Conservation (phyloP, 2,329 filamentous ascomycete species). For the Clonostachys sp. region DNA sequence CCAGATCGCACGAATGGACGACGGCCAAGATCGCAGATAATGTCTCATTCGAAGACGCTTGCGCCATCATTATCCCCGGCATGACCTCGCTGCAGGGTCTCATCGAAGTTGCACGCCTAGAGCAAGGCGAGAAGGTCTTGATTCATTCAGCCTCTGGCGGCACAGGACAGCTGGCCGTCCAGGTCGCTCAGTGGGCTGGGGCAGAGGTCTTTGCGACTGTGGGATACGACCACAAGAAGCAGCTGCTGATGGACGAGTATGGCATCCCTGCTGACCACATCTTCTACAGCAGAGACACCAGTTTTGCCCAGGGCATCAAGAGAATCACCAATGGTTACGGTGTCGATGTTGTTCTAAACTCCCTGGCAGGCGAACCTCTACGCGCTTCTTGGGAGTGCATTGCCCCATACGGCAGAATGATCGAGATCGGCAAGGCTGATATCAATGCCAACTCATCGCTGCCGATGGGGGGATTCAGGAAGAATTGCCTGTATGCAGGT, state of each 20-base stretch:
- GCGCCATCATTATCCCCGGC: slow-evolving; percentile 1
- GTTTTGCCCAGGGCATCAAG: slow-evolving; percentile 19
- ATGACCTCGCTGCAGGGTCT: slow-evolving; percentile 1
- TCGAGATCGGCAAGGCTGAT: slow-evolving; percentile 28
- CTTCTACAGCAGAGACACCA: slow-evolving; percentile 16
- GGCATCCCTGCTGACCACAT: slow-evolving; percentile 21
- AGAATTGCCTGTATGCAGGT: slow-evolving; percentile 8
- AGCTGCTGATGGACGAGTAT: slow-evolving; percentile 15
- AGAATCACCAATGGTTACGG: slow-evolving; percentile 16
- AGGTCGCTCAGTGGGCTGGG: slow-evolving; percentile 14
- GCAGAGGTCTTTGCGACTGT: slow-evolving; percentile 13
- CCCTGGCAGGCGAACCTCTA: slow-evolving; percentile 18
- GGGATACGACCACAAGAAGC: slow-evolving; percentile 17
- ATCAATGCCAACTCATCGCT: slow-evolving; percentile 8
- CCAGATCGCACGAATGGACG: background rate
- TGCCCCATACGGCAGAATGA: slow-evolving; percentile 21
- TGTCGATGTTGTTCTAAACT: slow-evolving; percentile 27
- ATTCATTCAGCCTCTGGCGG: slow-evolving; percentile 25
- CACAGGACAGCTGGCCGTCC: slow-evolving; percentile 24
- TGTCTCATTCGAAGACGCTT: slow-evolving; percentile 15
- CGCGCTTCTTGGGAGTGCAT: slow-evolving; percentile 25
- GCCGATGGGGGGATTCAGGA: slow-evolving; percentile 7
- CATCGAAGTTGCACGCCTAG: slow-evolving; percentile 6
- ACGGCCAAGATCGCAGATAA: slow-evolving; percentile 5
- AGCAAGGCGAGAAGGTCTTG: slow-evolving; percentile 18